Percentiles rank a stretch among this genome's conserved stretches.
phyloP scores from a whole-genome alignment of 495 filamentous ascomycete species.

The Hypoxylon cercidicola region DNA sequence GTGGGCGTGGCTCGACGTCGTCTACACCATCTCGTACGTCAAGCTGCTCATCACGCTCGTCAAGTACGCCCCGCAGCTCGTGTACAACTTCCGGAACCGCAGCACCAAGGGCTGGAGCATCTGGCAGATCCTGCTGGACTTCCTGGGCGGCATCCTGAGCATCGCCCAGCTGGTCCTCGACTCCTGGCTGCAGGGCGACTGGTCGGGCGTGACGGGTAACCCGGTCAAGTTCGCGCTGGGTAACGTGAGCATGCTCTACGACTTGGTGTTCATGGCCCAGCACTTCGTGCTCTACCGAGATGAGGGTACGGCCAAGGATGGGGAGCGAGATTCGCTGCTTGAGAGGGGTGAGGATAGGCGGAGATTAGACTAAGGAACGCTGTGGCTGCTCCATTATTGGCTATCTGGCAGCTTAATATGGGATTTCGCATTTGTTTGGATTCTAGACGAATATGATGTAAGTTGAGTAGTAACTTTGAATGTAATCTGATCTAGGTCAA shows the following conservation, averaged over 20 bases:
- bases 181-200: slow-evolving; percentile 83
- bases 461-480: too few species aligned
- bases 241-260: slow-evolving; percentile 86
- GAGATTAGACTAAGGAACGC: slow-evolving; percentile 45
- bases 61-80: slow-evolving; percentile 91
- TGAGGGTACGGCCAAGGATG: slow-evolving; percentile 33
- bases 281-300: slow-evolving; percentile 82
- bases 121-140: slow-evolving; percentile 83
- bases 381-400: background rate
- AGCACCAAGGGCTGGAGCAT: slow-evolving; percentile 93
- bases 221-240: slow-evolving; percentile 88
- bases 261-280: slow-evolving; percentile 84
- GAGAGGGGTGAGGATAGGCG: slow-evolving; percentile 47
- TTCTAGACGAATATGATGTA: too few species aligned
- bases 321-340: slow-evolving; percentile 52
- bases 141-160: slow-evolving; percentile 83
- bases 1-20: slow-evolving; percentile 61
- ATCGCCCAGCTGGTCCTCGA: slow-evolving; percentile 85
- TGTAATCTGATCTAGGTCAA: too few species aligned
- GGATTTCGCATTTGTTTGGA: too few species aligned
- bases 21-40: slow-evolving; percentile 84
- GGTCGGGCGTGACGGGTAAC: slow-evolving; percentile 90
- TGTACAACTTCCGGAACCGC: slow-evolving; percentile 80
- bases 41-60: slow-evolving; percentile 89
- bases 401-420: background rate